Base-by-base conservation (phyloP, 805 yeast genomes). In the Suhomyces prunicola region DNA sequence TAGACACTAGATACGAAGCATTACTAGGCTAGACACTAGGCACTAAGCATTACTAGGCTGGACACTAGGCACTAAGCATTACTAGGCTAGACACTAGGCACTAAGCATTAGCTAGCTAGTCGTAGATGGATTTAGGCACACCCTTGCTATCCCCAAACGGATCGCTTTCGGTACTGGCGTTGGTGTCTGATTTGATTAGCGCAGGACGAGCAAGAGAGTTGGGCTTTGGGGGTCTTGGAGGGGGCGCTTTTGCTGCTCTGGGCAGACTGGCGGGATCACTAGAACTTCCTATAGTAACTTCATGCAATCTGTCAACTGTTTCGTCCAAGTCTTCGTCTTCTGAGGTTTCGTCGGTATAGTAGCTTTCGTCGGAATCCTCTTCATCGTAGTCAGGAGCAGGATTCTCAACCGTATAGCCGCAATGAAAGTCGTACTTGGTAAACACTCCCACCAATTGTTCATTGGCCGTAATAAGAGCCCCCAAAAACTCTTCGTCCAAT, bases 401-500 rank as follows among this genome's bases (percentile, higher is more conserved):
- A 69, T 54, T 74, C 56, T 59, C 84, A 3, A 51, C 67, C 4
- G 70, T 62, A 54, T 69, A 71, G 1, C 79, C 80, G 68, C 72
- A 74, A 68, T 68, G 63, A 47, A 79, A 78, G 54, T 92, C 96
- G 66, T 83, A 92, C 50, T 75, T 70, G 60, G 84, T 82, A 61
- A 94, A 78, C 0, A 91, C 86, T 4, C 74, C 73, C 6, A 94
- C 96, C 55, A 94, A 78, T 66, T 90, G 92, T 61, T 94, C 99
- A 66, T 94, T 94, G 45, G 97, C 96, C 60, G 83, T 86, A 53
- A 94, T 83, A 57, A 94, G 77, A 44, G 90, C 80, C n/a, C 97
- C 98, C 57, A 94, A 71, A 56, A 84, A 87, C 62, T 90, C 96
- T 57, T 92, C 97, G 54, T 84, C 85, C 64, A 74, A 61, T 1